These are phyloP conservation scores for Paulownia fortunei DNA, from an alignment of 257 asterid species.

Conservation along the genomic window DNA sequence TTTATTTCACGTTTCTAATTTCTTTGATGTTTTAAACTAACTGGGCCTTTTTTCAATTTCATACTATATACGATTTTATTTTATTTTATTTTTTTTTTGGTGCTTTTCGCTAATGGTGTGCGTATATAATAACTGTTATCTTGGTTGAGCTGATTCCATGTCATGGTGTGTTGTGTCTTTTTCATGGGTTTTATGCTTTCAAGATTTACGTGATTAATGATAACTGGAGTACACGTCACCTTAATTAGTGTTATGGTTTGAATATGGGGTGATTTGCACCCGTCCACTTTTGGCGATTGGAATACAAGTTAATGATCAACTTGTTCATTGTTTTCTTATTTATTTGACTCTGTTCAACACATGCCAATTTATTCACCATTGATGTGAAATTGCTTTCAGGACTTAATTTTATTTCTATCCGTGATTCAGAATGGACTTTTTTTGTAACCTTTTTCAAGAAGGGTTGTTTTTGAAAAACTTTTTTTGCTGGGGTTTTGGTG, in stretches of 20 bases:
- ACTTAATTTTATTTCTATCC: background rate
- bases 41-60: background rate
- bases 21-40: conserved; percentile 5
- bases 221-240: conserved; percentile 24
- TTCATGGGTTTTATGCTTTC: conserved; percentile 10
- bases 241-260: background rate
- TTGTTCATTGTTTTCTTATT: background rate
- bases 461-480: background rate
- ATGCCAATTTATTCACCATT: background rate
- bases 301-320: background rate
- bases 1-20: background rate
- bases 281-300: background rate
- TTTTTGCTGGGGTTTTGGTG: background rate
- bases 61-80: no score
- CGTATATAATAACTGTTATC: background rate
- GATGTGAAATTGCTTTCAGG: background rate
- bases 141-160: conserved; percentile 1
- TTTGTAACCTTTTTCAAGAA: background rate
- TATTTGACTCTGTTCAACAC: background rate
- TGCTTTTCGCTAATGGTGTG: background rate
- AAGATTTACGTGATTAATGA: background rate
- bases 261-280: background rate
- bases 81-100: background rate
- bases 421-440: background rate
- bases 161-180: background rate